These are phyloP conservation scores for Cyclotella kingstonii DNA, from an alignment of 108 stramenopile genomes.

Conservation along the genomic window DNA sequence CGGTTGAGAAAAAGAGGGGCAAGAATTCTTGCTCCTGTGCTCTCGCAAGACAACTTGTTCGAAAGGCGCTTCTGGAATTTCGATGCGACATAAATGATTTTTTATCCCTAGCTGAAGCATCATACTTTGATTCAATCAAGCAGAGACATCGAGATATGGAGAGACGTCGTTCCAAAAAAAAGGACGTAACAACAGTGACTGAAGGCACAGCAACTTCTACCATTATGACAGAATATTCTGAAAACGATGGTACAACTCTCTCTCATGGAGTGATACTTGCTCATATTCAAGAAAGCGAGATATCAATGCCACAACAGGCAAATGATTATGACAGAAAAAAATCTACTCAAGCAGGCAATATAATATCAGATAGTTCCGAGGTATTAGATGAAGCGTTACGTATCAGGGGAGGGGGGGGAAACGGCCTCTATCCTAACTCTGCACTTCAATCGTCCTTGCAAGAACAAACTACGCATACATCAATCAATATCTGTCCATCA, in stretches of 20 bases:
- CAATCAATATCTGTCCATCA: neutral
- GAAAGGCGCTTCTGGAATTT: conserved; percentile 59
- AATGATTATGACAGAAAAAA: neutral
- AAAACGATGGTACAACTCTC: no score
- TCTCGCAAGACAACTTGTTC: conserved; percentile 52
- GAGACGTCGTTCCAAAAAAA: conserved; percentile 1
- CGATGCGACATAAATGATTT: conserved; percentile 51
- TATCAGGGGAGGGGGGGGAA: conserved; percentile 39
- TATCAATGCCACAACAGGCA: neutral
- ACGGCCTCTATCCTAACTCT: neutral
- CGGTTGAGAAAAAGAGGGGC: conserved; percentile 12
- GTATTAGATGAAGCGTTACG: conserved; percentile 30
- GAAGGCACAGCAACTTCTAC: neutral
- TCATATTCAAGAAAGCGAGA: neutral
- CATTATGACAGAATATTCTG: no score
- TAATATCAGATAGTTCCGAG: neutral
- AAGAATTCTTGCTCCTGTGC: conserved; percentile 32
- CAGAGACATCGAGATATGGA: conserved; percentile 45
- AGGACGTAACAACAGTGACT: conserved; percentile 15
- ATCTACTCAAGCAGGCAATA: neutral
- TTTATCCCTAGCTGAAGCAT: conserved; percentile 38
- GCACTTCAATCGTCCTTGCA: neutral
- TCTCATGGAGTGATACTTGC: no score
- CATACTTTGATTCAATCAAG: conserved; percentile 48
- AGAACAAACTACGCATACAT: neutral